Percentiles rank a stretch among this genome's conserved stretches.
phyloP scores from a whole-genome alignment of 371 early-diverging fungal genomes.

The Mucor circinelloides region DNA sequence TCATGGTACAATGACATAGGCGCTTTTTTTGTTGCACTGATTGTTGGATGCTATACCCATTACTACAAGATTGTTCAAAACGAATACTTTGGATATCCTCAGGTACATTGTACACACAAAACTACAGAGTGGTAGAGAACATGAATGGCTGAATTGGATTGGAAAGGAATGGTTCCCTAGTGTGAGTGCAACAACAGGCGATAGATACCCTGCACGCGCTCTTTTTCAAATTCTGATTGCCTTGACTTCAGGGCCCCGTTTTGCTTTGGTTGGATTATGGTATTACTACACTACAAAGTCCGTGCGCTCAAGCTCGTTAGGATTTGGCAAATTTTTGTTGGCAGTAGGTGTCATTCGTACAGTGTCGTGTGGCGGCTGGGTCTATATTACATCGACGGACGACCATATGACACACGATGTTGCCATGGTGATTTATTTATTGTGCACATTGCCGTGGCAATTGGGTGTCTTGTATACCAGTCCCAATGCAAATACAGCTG shows the following conservation, averaged over 20 bases:
- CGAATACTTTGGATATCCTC: slow-evolving; percentile 76
- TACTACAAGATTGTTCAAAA: slow-evolving; percentile 80
- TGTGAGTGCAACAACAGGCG: slow-evolving; percentile 82
- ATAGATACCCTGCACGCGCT: slow-evolving; percentile 76
- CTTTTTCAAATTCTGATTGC: slow-evolving; percentile 83
- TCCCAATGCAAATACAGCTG: slow-evolving; percentile 12
- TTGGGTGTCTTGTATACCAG: slow-evolving; percentile 55
- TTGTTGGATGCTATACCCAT: slow-evolving; percentile 69
- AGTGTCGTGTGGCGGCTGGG: slow-evolving; percentile 78
- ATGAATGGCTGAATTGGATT: not conserved
- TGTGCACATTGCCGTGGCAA: slow-evolving; percentile 78
- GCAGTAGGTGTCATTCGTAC: slow-evolving; percentile 70
- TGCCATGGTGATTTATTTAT: slow-evolving; percentile 74
- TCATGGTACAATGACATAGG: slow-evolving; percentile 18
- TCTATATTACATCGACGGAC: slow-evolving; percentile 80
- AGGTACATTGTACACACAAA: slow-evolving; percentile 37
- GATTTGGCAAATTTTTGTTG: slow-evolving; percentile 58
- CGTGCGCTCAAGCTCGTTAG: slow-evolving; percentile 32
- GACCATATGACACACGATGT: slow-evolving; percentile 76
- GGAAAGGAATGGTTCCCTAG: slow-evolving; percentile 82
- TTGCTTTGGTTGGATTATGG: slow-evolving; percentile 69
- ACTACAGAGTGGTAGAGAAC: not conserved
- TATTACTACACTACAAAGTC: slow-evolving; percentile 49
- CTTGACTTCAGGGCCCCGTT: slow-evolving; percentile 67
- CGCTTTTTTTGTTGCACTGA: slow-evolving; percentile 72